Conservation (phyloP, 2,329 filamentous ascomycete species). For the Ampelomyces quisqualis region DNA sequence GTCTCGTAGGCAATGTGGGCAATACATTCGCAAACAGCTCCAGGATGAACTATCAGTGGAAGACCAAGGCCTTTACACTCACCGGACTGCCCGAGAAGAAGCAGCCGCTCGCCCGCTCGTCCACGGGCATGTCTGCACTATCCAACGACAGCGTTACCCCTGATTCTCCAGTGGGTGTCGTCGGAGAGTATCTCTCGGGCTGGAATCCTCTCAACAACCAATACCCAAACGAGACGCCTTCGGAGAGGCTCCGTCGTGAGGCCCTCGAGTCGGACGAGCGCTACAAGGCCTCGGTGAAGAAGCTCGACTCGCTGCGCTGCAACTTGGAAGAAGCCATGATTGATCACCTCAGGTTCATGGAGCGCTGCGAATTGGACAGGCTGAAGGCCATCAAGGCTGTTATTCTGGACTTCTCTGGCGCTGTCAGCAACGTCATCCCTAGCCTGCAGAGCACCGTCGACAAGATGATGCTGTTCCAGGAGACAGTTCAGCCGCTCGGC, state of each 20-base stretch:
- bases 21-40: constrained; percentile 97
- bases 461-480: constrained; percentile 98
- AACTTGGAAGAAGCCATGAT: constrained; percentile 95
- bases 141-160: constrained; percentile 52
- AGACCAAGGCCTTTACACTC: constrained; percentile 83
- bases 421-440: constrained; percentile 96
- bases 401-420: constrained; percentile 93
- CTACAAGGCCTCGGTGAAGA: constrained; percentile 83
- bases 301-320: constrained; percentile 86
- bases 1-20: constrained; percentile 90
- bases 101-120: constrained; percentile 67
- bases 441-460: constrained; percentile 94
- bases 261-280: constrained; percentile 87
- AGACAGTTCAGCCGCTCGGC: constrained; percentile 90
- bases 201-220: constrained; percentile 93
- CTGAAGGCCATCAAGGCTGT: constrained; percentile 98
- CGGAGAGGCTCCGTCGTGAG: constrained; percentile 83
- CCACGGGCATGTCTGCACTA: constrained; percentile 60
- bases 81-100: constrained; percentile 90
- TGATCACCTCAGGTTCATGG: constrained; percentile 89
- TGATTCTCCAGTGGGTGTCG: constrained; percentile 81
- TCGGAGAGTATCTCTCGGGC: constrained; percentile 84
- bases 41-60: constrained; percentile 97
- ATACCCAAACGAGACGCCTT: constrained; percentile 89
- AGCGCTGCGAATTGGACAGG: constrained; percentile 93